phyloP scores from a whole-genome alignment of 169 alveolate species.

The Cardiosporidium cionae region DNA sequence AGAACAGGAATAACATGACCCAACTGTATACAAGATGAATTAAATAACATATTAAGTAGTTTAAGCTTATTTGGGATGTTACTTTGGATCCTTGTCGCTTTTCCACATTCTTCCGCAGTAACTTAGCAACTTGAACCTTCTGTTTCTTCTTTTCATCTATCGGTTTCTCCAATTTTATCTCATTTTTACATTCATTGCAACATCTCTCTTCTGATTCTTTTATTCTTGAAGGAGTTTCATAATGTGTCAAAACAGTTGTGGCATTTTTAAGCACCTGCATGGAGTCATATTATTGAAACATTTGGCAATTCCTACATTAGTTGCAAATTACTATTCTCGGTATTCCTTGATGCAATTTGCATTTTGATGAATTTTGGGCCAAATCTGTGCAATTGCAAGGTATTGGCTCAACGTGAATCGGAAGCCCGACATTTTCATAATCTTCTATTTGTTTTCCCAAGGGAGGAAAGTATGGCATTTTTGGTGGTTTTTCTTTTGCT shows the following conservation, averaged over 20 bases:
- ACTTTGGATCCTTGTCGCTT: too few relatives aligned
- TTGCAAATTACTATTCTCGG: background rate
- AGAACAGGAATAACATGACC: too few relatives aligned
- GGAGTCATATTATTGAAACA: background rate
- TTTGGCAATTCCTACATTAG: too few relatives aligned
- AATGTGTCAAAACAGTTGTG: background rate
- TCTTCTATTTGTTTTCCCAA: slow-evolving; percentile 12
- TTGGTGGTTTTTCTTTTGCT: slow-evolving; percentile 6
- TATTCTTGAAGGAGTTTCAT: background rate
- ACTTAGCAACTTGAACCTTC: too few relatives aligned
- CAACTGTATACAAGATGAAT: too few relatives aligned
- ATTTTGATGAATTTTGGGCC: background rate
- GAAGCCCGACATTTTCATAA: slow-evolving; percentile 11
- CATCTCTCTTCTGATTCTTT: background rate
- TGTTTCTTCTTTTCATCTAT: background rate
- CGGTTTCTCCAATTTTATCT: background rate
- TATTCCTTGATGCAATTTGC: background rate
- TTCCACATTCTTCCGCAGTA: too few relatives aligned
- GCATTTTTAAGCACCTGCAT: background rate
- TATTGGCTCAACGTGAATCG: slow-evolving; percentile 11
- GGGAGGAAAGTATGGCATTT: background rate
- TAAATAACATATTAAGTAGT: too few relatives aligned
- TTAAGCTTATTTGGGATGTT: too few relatives aligned
- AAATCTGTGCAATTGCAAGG: slow-evolving; percentile 14
- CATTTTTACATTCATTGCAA: background rate